A percentile compares a stretch with the other conserved stretches of the same genome.
Conservation (phyloP, 768 basidiomycete genomes). For the Pleurotus platypus region DNA sequence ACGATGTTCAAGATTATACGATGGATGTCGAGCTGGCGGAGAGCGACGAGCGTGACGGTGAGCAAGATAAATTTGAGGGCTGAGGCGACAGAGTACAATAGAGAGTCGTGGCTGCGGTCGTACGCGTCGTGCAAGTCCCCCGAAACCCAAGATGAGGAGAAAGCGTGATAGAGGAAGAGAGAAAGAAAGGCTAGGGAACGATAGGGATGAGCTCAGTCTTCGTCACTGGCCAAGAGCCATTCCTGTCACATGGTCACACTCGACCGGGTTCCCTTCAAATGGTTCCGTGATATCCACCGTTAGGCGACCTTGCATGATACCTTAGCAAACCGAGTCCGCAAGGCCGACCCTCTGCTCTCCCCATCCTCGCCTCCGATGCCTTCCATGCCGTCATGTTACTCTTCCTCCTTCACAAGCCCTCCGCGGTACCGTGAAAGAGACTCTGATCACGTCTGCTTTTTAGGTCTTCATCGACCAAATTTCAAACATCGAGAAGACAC, state of each 20-base stretch:
- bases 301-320: neutral
- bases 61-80: neutral
- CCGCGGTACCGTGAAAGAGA: neutral
- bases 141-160: neutral
- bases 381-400: neutral
- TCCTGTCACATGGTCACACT: conserved; percentile 8
- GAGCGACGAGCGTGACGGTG: neutral
- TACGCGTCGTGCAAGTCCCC: neutral
- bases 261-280: neutral
- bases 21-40: neutral
- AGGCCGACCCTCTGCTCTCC: neutral
- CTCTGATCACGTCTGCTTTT: too few relatives aligned
- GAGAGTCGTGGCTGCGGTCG: neutral
- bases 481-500: too few relatives aligned
- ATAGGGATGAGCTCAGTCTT: conserved; percentile 8
- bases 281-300: neutral
- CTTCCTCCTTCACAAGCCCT: neutral
- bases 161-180: neutral
- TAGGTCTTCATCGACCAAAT: too few relatives aligned
- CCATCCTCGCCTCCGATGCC: neutral
- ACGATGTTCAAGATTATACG: neutral
- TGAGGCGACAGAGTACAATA: neutral
- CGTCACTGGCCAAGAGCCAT: conserved; percentile 7
- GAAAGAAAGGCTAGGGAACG: conserved; percentile 2
- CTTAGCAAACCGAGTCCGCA: neutral